Percentiles rank a stretch among this genome's conserved stretches.
phyloP scores from a whole-genome alignment of 2,329 filamentous ascomycete species.

The Westerdykella ornata region DNA sequence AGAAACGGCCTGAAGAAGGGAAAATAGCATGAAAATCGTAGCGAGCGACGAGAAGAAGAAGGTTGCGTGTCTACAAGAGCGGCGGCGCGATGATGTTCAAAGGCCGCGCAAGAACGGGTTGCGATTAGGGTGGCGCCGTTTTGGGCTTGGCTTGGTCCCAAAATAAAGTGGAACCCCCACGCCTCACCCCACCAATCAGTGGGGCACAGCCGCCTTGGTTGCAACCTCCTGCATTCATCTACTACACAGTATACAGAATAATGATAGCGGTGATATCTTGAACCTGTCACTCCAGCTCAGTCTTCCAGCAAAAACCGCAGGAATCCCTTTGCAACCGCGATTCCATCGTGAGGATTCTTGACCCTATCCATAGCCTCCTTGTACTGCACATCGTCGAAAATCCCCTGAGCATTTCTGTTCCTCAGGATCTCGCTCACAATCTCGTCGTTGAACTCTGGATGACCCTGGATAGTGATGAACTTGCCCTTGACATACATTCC shows the following conservation, averaged over 20 bases:
- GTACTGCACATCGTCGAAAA: slow-evolving; percentile 64
- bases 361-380: slow-evolving; percentile 62
- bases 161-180: neutral
- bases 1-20: neutral
- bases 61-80: neutral
- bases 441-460: slow-evolving; percentile 71
- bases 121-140: neutral
- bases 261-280: no score
- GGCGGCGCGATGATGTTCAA: neutral
- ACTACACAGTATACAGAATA: neutral
- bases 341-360: slow-evolving; percentile 65
- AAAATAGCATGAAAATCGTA: neutral
- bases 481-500: slow-evolving; percentile 64
- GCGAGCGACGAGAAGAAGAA: slow-evolving; percentile 1
- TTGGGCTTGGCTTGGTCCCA: neutral
- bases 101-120: neutral
- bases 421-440: slow-evolving; percentile 65
- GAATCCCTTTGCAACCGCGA: slow-evolving; percentile 67
- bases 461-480: slow-evolving; percentile 74
- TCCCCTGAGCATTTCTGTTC: slow-evolving; percentile 56
- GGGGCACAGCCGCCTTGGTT: neutral
- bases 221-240: neutral
- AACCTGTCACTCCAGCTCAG: slow-evolving; percentile 2
- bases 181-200: neutral
- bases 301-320: slow-evolving; percentile 66